A percentile compares a stretch with the other conserved stretches of the same genome.
These are phyloP conservation scores for Polychaeton citri DNA, from an alignment of 2,329 filamentous ascomycete species.

Conservation along the genomic window DNA sequence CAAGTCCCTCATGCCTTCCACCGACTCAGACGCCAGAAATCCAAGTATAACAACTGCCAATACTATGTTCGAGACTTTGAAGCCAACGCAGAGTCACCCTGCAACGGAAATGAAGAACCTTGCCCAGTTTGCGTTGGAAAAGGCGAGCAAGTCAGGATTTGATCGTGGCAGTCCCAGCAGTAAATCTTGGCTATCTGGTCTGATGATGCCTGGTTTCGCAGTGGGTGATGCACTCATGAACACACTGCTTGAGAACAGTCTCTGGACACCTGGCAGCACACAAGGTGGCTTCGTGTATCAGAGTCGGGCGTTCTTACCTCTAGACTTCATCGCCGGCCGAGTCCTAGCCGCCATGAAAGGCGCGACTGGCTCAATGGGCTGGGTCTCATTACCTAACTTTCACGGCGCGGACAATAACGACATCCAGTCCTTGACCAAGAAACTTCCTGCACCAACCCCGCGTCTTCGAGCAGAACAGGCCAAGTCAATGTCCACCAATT, in stretches of 20 bases:
- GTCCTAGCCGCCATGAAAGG: conserved; percentile 35
- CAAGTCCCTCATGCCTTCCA: not conserved
- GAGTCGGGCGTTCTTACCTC: conserved; percentile 43
- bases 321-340: conserved; percentile 39
- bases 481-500: conserved; percentile 21
- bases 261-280: conserved; percentile 40
- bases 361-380: conserved; percentile 41
- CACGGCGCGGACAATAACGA: conserved; percentile 29
- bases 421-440: conserved; percentile 31
- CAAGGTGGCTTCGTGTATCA: conserved; percentile 42
- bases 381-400: conserved; percentile 30
- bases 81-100: too few relatives aligned
- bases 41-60: too few relatives aligned
- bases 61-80: too few relatives aligned
- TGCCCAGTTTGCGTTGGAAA: not conserved
- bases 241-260: conserved; percentile 42
- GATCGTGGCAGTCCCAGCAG: conserved; percentile 41
- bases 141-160: conserved; percentile 1
- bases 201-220: conserved; percentile 41
- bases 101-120: too few relatives aligned
- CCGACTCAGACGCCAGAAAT: too few relatives aligned
- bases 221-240: conserved; percentile 43
- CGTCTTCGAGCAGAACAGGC: conserved; percentile 23
- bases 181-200: conserved; percentile 40
- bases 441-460: conserved; percentile 1